These are phyloP conservation scores for Cruciata laevipes DNA, from an alignment of 257 asterid genomes.

Conservation along the genomic window DNA sequence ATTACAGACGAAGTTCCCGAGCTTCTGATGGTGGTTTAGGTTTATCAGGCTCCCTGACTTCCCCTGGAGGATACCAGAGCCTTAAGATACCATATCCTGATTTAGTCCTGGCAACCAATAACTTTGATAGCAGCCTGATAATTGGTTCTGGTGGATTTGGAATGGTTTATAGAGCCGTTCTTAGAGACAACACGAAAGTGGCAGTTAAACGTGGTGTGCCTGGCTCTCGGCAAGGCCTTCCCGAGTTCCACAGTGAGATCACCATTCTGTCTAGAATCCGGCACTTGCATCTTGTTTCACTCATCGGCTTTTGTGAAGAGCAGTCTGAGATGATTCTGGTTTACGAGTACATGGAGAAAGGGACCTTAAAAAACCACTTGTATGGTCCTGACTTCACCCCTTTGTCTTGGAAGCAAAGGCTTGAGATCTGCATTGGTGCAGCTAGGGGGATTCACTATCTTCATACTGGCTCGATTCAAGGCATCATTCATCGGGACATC, in stretches of 20 bases:
- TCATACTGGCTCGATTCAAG: slow-evolving; percentile 15
- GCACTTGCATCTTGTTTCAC: slow-evolving; percentile 19
- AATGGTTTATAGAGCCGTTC: slow-evolving; percentile 12
- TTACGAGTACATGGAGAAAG: slow-evolving; percentile 19
- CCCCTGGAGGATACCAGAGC: slow-evolving; percentile 10
- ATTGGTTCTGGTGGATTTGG: slow-evolving; percentile 21
- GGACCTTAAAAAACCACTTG: slow-evolving; percentile 13
- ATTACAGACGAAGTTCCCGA: slow-evolving; percentile 10
- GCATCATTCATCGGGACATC: slow-evolving; percentile 21
- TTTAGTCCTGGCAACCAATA: slow-evolving; percentile 8
- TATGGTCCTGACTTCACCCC: neutral
- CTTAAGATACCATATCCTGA: slow-evolving; percentile 16
- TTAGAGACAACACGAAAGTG: slow-evolving; percentile 9
- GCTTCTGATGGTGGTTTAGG: neutral
- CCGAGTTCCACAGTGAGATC: slow-evolving; percentile 17
- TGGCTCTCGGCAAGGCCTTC: slow-evolving; percentile 15
- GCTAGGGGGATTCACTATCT: slow-evolving; percentile 22
- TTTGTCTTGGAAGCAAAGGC: slow-evolving; percentile 20
- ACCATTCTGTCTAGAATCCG: slow-evolving; percentile 12
- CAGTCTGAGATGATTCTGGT: slow-evolving; percentile 20
- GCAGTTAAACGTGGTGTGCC: slow-evolving; percentile 18
- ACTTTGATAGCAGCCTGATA: slow-evolving; percentile 6
- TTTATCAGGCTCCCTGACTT: slow-evolving; percentile 5
- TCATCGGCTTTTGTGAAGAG: slow-evolving; percentile 18
- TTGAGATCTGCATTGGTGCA: slow-evolving; percentile 22